phyloP scores from a whole-genome alignment of 2,329 filamentous ascomycete genomes.

The Coniella vitis region DNA sequence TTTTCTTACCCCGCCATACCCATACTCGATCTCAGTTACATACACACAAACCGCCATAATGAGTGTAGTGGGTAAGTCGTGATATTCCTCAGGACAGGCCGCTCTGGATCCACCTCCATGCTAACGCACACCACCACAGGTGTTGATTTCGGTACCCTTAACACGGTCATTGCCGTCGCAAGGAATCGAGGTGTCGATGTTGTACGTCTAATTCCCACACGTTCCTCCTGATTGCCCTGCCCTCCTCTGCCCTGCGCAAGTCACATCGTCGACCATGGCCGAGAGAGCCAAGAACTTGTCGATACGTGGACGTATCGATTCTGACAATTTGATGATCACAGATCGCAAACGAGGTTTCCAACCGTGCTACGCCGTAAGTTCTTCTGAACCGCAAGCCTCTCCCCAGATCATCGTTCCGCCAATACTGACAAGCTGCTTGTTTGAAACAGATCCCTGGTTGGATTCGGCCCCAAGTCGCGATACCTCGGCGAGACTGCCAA shows the following conservation, averaged over 20 bases:
- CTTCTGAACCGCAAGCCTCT: slow-evolving; percentile 11
- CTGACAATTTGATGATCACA: slow-evolving; percentile 32
- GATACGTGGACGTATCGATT: slow-evolving; percentile 1
- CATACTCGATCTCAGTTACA: slow-evolving; percentile 4
- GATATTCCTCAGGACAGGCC: slow-evolving; percentile 7
- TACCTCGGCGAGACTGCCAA: slow-evolving; percentile 94
- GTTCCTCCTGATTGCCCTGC: slow-evolving; percentile 1
- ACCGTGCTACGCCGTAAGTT: slow-evolving; percentile 93
- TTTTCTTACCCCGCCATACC: slow-evolving; percentile 15
- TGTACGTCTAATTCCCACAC: slow-evolving; percentile 54
- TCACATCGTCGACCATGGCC: neutral
- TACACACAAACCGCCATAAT: slow-evolving; percentile 33
- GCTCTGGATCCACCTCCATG: slow-evolving; percentile 9
- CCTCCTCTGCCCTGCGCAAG: neutral
- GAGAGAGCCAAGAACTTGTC: neutral
- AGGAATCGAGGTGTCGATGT: slow-evolving; percentile 99
- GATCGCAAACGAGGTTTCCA: slow-evolving; percentile 99
- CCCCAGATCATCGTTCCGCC: neutral
- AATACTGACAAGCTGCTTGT: slow-evolving; percentile 5
- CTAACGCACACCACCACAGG: slow-evolving; percentile 37
- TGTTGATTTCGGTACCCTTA: slow-evolving; percentile 92
- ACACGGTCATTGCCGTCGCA: slow-evolving; percentile 95
- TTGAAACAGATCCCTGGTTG: slow-evolving; percentile 72
- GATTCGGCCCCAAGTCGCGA: slow-evolving; percentile 88
- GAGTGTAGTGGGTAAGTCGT: slow-evolving; percentile 47